Conservation (phyloP, 306 rosid genomes). For the Dryas alaskensis region DNA sequence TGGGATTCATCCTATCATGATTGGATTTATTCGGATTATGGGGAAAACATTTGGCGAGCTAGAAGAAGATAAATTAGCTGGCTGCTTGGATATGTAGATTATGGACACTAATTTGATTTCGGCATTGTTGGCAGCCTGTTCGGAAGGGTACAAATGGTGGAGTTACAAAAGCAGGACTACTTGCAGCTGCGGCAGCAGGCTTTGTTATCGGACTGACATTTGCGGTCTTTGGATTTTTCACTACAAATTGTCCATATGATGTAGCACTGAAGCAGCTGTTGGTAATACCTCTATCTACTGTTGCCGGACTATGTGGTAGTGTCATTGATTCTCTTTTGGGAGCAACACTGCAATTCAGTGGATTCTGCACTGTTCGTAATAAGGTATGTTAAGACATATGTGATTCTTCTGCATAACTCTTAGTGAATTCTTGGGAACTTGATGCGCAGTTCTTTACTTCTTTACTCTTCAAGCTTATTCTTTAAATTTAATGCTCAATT, state of each 20-base stretch:
- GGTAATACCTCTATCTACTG: conserved; percentile 63
- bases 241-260: conserved; percentile 47
- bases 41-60: conserved; percentile 1
- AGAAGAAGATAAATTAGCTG: conserved; percentile 14
- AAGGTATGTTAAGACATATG: conserved; percentile 46
- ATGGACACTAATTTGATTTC: conserved; percentile 17
- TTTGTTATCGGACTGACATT: conserved; percentile 60
- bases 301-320: conserved; percentile 79
- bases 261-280: conserved; percentile 65
- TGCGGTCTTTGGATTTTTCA: conserved; percentile 53
- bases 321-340: conserved; percentile 90
- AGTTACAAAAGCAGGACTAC: conserved; percentile 74
- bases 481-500: conserved; percentile 16
- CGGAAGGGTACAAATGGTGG: conserved; percentile 91
- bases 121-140: conserved; percentile 55
- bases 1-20: background rate
- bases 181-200: conserved; percentile 86
- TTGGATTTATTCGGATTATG: conserved; percentile 1
- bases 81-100: conserved; percentile 14
- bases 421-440: too few relatives aligned
- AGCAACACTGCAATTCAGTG: conserved; percentile 87
- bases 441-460: too few relatives aligned
- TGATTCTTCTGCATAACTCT: background rate
- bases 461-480: background rate
- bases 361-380: conserved; percentile 77